Conservation (phyloP, 2,329 filamentous ascomycete genomes). For the Pyricularia sp. region DNA sequence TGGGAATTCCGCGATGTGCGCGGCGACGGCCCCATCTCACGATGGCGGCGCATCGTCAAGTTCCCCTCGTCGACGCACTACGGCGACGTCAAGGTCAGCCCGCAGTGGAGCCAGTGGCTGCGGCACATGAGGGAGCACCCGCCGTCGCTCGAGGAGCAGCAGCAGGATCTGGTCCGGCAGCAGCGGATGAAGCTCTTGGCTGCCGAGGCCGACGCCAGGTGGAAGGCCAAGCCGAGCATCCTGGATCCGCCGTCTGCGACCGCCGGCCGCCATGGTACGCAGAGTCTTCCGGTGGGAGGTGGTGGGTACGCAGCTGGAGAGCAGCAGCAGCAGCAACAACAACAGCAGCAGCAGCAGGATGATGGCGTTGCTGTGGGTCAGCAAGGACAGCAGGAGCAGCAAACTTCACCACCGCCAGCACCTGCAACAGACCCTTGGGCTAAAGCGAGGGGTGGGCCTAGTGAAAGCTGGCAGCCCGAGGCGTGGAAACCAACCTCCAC, state of each 20-base stretch:
- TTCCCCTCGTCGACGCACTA: conserved; percentile 41
- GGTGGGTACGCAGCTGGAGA: neutral
- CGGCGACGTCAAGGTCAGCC: conserved; percentile 42
- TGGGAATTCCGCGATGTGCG: conserved; percentile 50
- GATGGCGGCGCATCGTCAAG: conserved; percentile 49
- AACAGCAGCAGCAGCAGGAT: neutral
- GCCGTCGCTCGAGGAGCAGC: conserved; percentile 44
- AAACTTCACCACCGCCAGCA: neutral
- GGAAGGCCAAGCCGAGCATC: conserved; percentile 44
- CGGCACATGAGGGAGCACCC: conserved; percentile 42
- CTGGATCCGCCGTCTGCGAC: conserved; percentile 22
- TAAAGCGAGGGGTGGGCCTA: conserved; percentile 36
- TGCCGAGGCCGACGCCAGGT: conserved; percentile 48
- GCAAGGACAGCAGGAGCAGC: neutral
- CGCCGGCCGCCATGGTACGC: neutral
- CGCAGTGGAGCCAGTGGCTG: conserved; percentile 58
- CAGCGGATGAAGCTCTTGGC: conserved; percentile 41
- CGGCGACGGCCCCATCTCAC: conserved; percentile 17
- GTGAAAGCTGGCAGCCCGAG: conserved; percentile 55
- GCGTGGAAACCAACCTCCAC: conserved; percentile 34
- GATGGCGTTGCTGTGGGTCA: neutral
- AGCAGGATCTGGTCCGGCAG: conserved; percentile 37
- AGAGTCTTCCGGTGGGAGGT: conserved; percentile 2
- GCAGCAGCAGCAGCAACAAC: neutral
- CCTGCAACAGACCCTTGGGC: conserved; percentile 42